Base-by-base conservation (phyloP, 2,329 filamentous ascomycete species). In the Colletotrichum sansevieriae region DNA sequence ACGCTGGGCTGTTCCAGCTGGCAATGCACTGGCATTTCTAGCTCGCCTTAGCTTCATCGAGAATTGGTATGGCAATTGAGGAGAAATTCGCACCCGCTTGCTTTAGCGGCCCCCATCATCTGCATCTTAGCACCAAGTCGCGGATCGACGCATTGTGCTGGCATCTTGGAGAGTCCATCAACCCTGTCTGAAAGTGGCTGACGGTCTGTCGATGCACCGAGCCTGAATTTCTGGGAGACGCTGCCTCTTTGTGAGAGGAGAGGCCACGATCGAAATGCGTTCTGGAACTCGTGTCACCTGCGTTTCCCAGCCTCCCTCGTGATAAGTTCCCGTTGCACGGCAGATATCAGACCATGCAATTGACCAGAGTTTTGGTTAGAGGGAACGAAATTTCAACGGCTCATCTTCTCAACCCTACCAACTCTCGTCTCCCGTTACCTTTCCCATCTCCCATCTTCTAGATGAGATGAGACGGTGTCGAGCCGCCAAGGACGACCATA, bases 221-320 rank as follows among this genome's bases (percentile, higher is more conserved):
- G 63, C 39, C 54, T 59, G 43, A 35, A 51, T 37, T 52, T 11
- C 6, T 25, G 22, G 20, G 20, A n/a, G 18, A 52, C 54, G 5
- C 10, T 29, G 22, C 3, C 9, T 35, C 25, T 52, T 44, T 35
- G 25, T 9, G 25, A 46, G 47, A 33, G 22, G 37, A 46, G 47
- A 33, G 22, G 37, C 47, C 35, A n/a, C 44, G 41, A 47, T 55
- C 33, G n/a, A 56, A 41, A 35, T 43, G 47, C 18, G 25, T 37
- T 64, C 65, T 68, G 51, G 60, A 49, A 25, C 22, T 25, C 22
- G 51, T 56, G 35, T 33, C 64, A 51, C 43, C 29, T 29, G 29
- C 49, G 33, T 60, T 56, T 65, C 41, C 61, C 62, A 68, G 25
- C 65, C 65, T 65, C 37, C 65, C 51, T 54, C 46, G 46, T 54